Percentiles rank a stretch among this genome's conserved stretches.
Conservation (phyloP, 2,329 filamentous ascomycete species). For the Phialophora verrucosa region DNA sequence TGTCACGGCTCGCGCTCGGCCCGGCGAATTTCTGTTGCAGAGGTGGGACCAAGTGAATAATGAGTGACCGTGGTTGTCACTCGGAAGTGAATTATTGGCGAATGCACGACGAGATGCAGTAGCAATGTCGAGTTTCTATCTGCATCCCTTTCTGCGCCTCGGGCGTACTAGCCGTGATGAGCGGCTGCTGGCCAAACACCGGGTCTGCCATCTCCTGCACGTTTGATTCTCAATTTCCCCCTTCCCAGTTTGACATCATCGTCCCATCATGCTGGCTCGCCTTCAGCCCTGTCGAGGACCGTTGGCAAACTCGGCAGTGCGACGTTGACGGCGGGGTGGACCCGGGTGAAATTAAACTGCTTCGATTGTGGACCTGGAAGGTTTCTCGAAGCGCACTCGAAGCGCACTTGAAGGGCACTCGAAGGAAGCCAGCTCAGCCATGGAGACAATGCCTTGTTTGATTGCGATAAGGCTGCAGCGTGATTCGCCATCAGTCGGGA, state of each 20-base stretch:
- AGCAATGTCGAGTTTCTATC: neutral
- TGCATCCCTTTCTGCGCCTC: neutral
- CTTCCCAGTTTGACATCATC: neutral
- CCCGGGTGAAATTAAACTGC: conserved; percentile 24
- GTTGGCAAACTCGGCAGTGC: conserved; percentile 2
- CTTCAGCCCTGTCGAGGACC: conserved; percentile 13
- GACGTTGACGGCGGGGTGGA: conserved; percentile 7
- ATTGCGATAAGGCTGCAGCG: conserved; percentile 8
- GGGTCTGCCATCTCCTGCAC: neutral
- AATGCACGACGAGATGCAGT: neutral
- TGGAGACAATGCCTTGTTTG: neutral
- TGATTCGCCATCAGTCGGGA: neutral
- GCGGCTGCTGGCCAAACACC: neutral
- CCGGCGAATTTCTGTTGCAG: neutral
- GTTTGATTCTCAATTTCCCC: conserved; percentile 7
- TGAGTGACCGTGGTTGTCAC: neutral
- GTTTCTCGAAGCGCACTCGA: conserved; percentile 26
- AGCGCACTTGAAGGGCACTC: conserved; percentile 23
- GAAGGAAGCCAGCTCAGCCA: conserved; percentile 10
- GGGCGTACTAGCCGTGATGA: conserved; percentile 8
- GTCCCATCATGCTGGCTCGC: neutral
- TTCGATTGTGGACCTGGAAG: conserved; percentile 32
- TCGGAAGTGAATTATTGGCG: neutral
- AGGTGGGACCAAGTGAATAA: neutral
- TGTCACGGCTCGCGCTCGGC: conserved; percentile 7